phyloP scores from a whole-genome alignment of 1,284 basidiomycete genomes.

The Ganoderma multipileum region DNA sequence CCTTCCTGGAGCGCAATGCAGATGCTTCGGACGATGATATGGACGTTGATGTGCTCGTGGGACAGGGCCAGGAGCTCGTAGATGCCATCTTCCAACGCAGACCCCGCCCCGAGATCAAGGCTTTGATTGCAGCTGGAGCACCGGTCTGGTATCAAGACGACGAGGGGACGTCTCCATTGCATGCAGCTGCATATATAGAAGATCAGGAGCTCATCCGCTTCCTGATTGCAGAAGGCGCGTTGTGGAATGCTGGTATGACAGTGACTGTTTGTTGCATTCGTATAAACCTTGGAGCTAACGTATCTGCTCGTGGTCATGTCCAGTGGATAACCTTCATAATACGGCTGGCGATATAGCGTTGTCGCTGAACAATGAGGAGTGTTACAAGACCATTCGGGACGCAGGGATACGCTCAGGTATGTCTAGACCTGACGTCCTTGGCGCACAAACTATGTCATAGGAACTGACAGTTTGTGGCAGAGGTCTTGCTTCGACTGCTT shows the following conservation, averaged over 20 bases:
- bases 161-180: conserved; percentile 82
- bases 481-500: conserved; percentile 71
- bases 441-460: too few species aligned
- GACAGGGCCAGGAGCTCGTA: conserved; percentile 65
- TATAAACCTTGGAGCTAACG: neutral
- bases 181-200: conserved; percentile 86
- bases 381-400: conserved; percentile 82
- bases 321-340: conserved; percentile 80
- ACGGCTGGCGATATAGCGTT: conserved; percentile 91
- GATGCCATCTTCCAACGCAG: conserved; percentile 60
- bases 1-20: neutral
- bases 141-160: conserved; percentile 94
- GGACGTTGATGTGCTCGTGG: conserved; percentile 53
- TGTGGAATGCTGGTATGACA: conserved; percentile 88
- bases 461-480: conserved; percentile 42
- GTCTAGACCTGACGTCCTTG: conserved; percentile 14
- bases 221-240: conserved; percentile 83
- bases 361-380: conserved; percentile 79
- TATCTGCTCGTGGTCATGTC: neutral
- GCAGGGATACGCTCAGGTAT: conserved; percentile 87
- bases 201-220: conserved; percentile 66
- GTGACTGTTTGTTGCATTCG: neutral
- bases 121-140: conserved; percentile 72
- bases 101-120: conserved; percentile 56
- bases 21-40: conserved; percentile 36